Evolutionary conservation across 225 moss, liverwort and hornwort species (phyloP).

Genomic region (Takakia lepidozioides): DNA sequence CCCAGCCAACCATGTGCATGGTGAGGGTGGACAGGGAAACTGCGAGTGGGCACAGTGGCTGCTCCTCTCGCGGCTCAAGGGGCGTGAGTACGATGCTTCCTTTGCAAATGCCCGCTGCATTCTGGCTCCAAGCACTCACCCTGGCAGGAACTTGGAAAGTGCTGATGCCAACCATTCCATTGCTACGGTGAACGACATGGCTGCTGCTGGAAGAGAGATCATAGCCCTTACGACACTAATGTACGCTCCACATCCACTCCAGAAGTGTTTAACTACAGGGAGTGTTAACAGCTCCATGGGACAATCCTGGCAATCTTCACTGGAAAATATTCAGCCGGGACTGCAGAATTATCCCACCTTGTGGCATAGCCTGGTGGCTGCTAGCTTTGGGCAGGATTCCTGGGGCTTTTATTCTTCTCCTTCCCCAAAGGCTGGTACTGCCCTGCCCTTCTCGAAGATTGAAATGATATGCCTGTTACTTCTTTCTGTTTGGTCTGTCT

Average conservation of each 20-base stretch:
- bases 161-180: conserved; percentile 37
- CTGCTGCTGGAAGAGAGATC: conserved; percentile 44
- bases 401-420: conserved; percentile 46
- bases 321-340: conserved; percentile 68
- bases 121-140: conserved; percentile 22
- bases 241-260: conserved; percentile 76
- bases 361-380: conserved; percentile 61
- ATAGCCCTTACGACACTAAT: conserved; percentile 82
- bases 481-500: neutral
- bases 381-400: conserved; percentile 51
- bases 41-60: conserved; percentile 96
- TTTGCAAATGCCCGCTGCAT: conserved; percentile 69
- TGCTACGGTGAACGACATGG: conserved; percentile 49
- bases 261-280: conserved; percentile 64
- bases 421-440: conserved; percentile 44
- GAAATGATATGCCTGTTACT: neutral
- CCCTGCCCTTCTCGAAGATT: neutral
- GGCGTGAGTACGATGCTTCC: conserved; percentile 86
- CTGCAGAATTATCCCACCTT: conserved; percentile 72
- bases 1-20: too few species aligned
- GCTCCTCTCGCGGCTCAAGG: conserved; percentile 69
- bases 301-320: conserved; percentile 65
- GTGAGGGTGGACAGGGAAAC: conserved; percentile 66
- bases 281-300: conserved; percentile 48
- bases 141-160: conserved; percentile 24